Percentiles rank a stretch among this genome's conserved stretches.
Evolutionary conservation across 2,329 filamentous ascomycete species (phyloP).

Genomic region (Chrysosporium keratinophilum): DNA sequence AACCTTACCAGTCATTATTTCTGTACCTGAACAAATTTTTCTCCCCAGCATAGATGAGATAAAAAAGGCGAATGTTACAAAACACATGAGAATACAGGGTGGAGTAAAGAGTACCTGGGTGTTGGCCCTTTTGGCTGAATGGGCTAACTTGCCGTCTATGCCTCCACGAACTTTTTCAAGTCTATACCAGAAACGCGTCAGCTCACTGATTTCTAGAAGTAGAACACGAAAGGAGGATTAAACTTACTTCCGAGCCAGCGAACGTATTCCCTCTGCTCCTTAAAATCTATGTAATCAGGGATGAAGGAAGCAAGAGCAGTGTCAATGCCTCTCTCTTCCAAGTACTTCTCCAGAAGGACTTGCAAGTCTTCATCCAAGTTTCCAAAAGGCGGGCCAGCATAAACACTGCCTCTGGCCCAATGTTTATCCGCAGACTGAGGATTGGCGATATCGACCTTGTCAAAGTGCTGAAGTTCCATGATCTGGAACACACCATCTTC

Average conservation of each 20-base stretch:
- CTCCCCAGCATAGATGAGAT: neutral
- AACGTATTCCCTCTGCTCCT: slow-evolving; percentile 97
- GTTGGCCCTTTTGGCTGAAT: neutral
- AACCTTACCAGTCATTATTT: neutral
- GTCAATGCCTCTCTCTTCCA: slow-evolving; percentile 89
- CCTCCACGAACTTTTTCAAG: slow-evolving; percentile 75
- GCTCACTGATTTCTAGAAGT: neutral
- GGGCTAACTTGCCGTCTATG: slow-evolving; percentile 34
- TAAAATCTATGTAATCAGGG: slow-evolving; percentile 91
- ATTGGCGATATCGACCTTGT: slow-evolving; percentile 65
- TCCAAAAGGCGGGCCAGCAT: slow-evolving; percentile 83
- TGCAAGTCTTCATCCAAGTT: slow-evolving; percentile 95
- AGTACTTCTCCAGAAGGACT: slow-evolving; percentile 79
- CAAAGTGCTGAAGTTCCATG: slow-evolving; percentile 83
- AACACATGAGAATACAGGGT: neutral
- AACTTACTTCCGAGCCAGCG: slow-evolving; percentile 65
- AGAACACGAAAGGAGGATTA: slow-evolving; percentile 1
- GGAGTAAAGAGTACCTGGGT: neutral
- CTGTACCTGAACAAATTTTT: neutral
- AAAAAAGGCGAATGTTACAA: neutral
- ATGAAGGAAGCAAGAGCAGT: slow-evolving; percentile 78
- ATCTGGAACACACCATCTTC: slow-evolving; percentile 79
- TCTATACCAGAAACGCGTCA: slow-evolving; percentile 37
- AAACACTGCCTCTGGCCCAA: slow-evolving; percentile 65
- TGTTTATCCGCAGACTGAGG: slow-evolving; percentile 64